Evolutionary conservation across 108 stramenopile genomes (phyloP), one percentile per base, ranked within the genome.

Genomic region (Stephanodiscus triporus): DNA sequence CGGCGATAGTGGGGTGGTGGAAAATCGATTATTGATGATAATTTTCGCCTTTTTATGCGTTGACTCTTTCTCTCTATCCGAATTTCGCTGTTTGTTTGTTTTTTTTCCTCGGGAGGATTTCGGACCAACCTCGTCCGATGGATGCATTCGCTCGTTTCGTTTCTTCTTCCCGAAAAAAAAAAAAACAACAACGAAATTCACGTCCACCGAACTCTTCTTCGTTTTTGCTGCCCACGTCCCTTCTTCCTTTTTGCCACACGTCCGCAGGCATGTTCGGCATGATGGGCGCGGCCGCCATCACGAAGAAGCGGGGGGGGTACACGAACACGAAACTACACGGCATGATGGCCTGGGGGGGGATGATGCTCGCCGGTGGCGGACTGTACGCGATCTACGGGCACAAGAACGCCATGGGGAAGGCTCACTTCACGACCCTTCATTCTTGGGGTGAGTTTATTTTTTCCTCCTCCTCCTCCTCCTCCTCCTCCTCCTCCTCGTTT

Each of bases 241-340:
- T 34, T 34, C 5, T 34, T 34, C 32, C 5, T 34, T 34, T 5
- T 34, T 5, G 32, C 32, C 4, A 32, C 19, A 49, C 43, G 1
- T 9, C n/a, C 22, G 50, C 70, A 80, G 78, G 90, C 42, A 86
- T 94, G 85, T 67, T 91, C 10, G 90, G 89, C 5, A 68, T 87
- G 64, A 83, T 89, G 79, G 93, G 93, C 17, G 78, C 82, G 27
- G 86, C 80, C 32, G 82, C 86, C 30, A 38, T 90, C 0, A 91
- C 86, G 37, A 94, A 94, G 70, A 94, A 94, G 64, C 48, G 88
- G 19, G 89, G 89, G 58, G 93, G 93, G 13, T 94, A 94, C 71
- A 77, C 78, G 57, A 94, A 94, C 68, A 94, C 93, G 55, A 94
- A 94, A 77, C 66, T 86, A 20, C 93, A 94, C 67, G 93, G 87